phyloP scores from a whole-genome alignment of 441 rosid genomes.

The Croton setiger region DNA sequence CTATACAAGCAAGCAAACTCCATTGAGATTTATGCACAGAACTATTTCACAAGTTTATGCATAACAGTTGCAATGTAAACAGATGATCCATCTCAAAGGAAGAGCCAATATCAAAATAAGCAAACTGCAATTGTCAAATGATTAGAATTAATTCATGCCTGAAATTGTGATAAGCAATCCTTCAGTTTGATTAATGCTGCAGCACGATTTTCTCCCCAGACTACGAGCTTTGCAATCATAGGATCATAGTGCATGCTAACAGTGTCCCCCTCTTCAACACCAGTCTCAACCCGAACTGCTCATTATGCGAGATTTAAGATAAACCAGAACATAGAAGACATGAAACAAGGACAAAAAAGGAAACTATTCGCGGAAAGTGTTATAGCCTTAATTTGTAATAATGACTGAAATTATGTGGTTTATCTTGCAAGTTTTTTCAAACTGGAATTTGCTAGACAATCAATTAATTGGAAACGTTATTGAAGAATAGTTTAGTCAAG shows the following conservation, averaged over 20 bases:
- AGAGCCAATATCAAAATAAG: slow-evolving; percentile 12
- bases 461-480: slow-evolving; percentile 2
- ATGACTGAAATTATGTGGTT: neutral
- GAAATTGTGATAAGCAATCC: slow-evolving; percentile 85
- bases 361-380: neutral
- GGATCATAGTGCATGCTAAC: slow-evolving; percentile 99
- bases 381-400: slow-evolving; percentile 10
- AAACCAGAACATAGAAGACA: slow-evolving; percentile 19
- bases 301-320: slow-evolving; percentile 19
- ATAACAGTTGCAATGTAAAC: neutral
- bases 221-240: slow-evolving; percentile 98
- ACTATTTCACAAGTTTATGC: neutral
- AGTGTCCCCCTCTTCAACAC: slow-evolving; percentile 87
- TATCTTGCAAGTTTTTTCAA: slow-evolving; percentile 13
- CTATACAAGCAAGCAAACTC: neutral
- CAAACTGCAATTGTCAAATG: slow-evolving; percentile 11
- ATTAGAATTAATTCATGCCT: slow-evolving; percentile 41
- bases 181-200: slow-evolving; percentile 84
- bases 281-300: slow-evolving; percentile 92
- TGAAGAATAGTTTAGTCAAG: slow-evolving; percentile 6
- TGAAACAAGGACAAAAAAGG: neutral
- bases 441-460: slow-evolving; percentile 2
- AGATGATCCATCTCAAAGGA: slow-evolving; percentile 16
- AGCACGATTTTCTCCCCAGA: slow-evolving; percentile 79
- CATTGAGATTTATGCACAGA: neutral